Evolutionary conservation across 2,329 filamentous ascomycete species (phyloP).

Genomic region (Davidsoniella australis): DNA sequence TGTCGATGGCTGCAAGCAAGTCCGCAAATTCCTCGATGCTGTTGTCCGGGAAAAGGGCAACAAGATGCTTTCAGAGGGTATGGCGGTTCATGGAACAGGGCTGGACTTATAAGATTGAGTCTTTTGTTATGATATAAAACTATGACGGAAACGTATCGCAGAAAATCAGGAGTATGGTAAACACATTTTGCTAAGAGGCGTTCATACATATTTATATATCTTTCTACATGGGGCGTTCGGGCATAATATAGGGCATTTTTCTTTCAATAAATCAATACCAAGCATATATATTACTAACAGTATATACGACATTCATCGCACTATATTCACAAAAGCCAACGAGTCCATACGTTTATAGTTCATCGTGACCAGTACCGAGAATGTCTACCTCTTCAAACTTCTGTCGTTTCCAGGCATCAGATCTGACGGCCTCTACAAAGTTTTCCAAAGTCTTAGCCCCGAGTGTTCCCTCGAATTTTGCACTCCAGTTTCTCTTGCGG

Average conservation of each 20-base stretch:
- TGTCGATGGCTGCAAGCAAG: slow-evolving; percentile 78
- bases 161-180: no score
- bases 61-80: slow-evolving; percentile 31
- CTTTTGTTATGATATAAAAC: no score
- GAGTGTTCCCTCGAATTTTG: slow-evolving; percentile 48
- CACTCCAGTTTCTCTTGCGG: slow-evolving; percentile 73
- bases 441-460: slow-evolving; percentile 44
- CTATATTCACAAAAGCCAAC: background rate
- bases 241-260: no score
- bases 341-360: slow-evolving; percentile 3
- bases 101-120: background rate
- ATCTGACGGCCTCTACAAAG: slow-evolving; percentile 82
- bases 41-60: slow-evolving; percentile 58
- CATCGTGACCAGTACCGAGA: slow-evolving; percentile 21
- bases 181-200: no score
- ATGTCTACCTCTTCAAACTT: slow-evolving; percentile 50
- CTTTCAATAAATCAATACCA: no score
- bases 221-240: no score
- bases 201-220: no score
- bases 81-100: background rate
- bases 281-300: no score
- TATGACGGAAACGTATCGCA: no score
- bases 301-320: no score
- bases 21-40: slow-evolving; percentile 63
- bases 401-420: slow-evolving; percentile 72